phyloP scores from a whole-genome alignment of 1,139 yeast species.

The Taphrina pruni region DNA sequence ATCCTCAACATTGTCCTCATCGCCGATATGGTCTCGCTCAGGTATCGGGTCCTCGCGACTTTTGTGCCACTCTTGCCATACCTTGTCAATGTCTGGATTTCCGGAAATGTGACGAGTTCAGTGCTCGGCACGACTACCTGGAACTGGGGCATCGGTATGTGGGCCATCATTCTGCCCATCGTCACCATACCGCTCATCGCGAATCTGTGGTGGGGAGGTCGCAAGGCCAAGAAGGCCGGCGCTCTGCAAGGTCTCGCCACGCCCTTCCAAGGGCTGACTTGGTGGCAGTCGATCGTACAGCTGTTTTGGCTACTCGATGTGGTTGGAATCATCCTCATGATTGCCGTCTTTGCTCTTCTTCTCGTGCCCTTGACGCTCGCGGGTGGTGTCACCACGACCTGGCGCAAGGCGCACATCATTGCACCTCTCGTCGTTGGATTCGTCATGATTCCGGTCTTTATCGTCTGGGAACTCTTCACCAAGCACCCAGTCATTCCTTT shows the following conservation, averaged over 20 bases:
- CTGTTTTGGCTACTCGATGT: slow-evolving; percentile 49
- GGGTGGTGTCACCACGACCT: slow-evolving; percentile 49
- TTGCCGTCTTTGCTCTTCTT: slow-evolving; percentile 52
- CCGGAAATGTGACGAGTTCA: slow-evolving; percentile 46
- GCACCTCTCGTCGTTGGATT: slow-evolving; percentile 49
- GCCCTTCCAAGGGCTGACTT: slow-evolving; percentile 26
- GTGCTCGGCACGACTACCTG: slow-evolving; percentile 47
- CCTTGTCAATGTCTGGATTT: slow-evolving; percentile 48
- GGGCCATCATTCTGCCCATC: slow-evolving; percentile 52
- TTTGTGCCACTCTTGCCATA: slow-evolving; percentile 51
- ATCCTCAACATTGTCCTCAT: slow-evolving; percentile 54
- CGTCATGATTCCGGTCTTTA: slow-evolving; percentile 42
- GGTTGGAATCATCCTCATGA: slow-evolving; percentile 51
- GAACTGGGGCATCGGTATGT: slow-evolving; percentile 54
- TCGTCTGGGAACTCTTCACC: slow-evolving; percentile 46
- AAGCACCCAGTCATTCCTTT: slow-evolving; percentile 45
- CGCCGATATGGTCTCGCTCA: slow-evolving; percentile 55
- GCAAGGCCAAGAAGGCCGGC: slow-evolving; percentile 50
- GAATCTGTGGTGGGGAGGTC: slow-evolving; percentile 49
- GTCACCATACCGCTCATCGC: slow-evolving; percentile 50
- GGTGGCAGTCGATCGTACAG: slow-evolving; percentile 41
- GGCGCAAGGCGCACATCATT: slow-evolving; percentile 50
- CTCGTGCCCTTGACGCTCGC: slow-evolving; percentile 53
- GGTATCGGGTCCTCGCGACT: slow-evolving; percentile 53
- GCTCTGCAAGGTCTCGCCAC: slow-evolving; percentile 42